These are phyloP conservation scores for Podaxis sp. DNA, from an alignment of 768 basidiomycete genomes.

Conservation along the genomic window DNA sequence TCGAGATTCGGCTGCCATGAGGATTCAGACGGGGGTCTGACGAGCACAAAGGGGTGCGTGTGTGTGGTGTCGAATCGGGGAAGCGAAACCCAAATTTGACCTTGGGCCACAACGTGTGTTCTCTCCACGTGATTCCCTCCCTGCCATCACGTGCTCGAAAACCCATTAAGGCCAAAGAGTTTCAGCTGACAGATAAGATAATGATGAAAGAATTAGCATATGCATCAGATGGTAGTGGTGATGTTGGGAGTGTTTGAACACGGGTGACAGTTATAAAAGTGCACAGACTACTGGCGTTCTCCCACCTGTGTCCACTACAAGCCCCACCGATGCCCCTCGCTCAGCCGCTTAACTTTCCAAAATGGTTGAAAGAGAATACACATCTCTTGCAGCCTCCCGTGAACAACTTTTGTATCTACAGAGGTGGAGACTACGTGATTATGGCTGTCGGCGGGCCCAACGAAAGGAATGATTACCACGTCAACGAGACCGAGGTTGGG, in stretches of 20 bases:
- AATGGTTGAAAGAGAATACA: constrained; percentile 83
- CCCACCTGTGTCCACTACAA: background rate
- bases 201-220: background rate
- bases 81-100: constrained; percentile 10
- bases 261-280: too few relatives aligned
- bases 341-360: constrained; percentile 84
- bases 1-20: constrained; percentile 11
- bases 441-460: constrained; percentile 98
- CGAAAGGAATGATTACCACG: constrained; percentile 89
- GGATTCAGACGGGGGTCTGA: background rate
- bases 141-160: background rate
- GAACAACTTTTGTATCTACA: constrained; percentile 85
- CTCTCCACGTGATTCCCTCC: constrained; percentile 1
- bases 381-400: constrained; percentile 88
- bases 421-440: constrained; percentile 84
- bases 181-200: background rate
- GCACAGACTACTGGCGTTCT: background rate
- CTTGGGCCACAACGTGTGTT: constrained; percentile 5
- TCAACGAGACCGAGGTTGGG: constrained; percentile 89
- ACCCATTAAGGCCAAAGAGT: background rate
- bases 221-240: background rate
- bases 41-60: background rate
- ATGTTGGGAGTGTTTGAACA: background rate
- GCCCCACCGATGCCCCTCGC: constrained; percentile 58
- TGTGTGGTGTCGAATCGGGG: background rate